A percentile compares a stretch with the other conserved stretches of the same genome.
Evolutionary conservation across 768 basidiomycete genomes (phyloP).

Genomic region (Podaxis pistillaris): DNA sequence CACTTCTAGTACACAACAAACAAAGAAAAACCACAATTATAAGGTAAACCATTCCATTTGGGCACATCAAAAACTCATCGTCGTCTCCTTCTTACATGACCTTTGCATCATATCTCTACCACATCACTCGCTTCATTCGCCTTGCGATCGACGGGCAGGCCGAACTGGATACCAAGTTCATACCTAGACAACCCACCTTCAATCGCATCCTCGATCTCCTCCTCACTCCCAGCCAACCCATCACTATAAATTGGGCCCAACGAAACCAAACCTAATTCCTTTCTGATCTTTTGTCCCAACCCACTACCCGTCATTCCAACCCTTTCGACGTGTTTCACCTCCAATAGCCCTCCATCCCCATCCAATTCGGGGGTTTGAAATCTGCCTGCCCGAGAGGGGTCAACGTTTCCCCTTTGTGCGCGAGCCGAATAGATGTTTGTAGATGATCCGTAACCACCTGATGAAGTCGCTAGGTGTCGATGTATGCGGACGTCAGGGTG

Average conservation of each 20-base stretch:
- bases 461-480: background rate
- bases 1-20: too few relatives aligned
- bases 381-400: background rate
- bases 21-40: too few relatives aligned
- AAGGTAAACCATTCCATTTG: too few relatives aligned
- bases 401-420: background rate
- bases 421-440: constrained; percentile 1
- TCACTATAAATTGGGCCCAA: background rate
- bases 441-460: constrained; percentile 2
- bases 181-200: background rate
- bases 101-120: background rate
- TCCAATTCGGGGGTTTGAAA: background rate
- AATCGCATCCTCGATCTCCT: constrained; percentile 5
- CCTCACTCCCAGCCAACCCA: background rate
- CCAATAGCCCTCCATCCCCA: background rate
- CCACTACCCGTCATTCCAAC: background rate
- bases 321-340: background rate
- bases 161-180: background rate
- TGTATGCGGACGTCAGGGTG: background rate
- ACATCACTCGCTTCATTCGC: background rate
- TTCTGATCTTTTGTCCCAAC: too few relatives aligned
- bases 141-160: background rate
- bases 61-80: background rate
- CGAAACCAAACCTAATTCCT: too few relatives aligned
- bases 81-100: background rate